Evolutionary conservation across 169 alveolate genomes (phyloP).

Genomic region (Plasmodium ovale): DNA sequence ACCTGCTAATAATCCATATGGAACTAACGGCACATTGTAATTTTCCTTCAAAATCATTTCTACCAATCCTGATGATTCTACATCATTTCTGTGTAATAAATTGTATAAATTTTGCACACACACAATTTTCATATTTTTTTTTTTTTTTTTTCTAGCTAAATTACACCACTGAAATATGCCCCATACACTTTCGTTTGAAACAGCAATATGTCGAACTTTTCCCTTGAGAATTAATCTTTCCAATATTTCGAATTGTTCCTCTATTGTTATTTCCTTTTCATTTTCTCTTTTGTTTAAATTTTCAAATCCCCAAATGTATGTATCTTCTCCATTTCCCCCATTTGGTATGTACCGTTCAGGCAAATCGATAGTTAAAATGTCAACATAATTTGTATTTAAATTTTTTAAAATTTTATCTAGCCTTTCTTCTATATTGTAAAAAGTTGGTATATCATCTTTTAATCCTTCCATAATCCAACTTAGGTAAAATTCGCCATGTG

Average conservation of each 20-base stretch:
- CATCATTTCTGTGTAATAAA: constrained; percentile 86
- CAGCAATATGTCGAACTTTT: constrained; percentile 85
- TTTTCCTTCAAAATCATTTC: constrained; percentile 82
- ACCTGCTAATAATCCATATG: constrained; percentile 90
- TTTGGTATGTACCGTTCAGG: constrained; percentile 88
- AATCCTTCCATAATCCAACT: constrained; percentile 74
- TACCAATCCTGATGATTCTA: constrained; percentile 86
- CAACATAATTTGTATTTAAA: constrained; percentile 84
- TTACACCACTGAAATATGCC: constrained; percentile 83
- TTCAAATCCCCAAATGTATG: constrained; percentile 88
- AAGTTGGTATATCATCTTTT: constrained; percentile 24
- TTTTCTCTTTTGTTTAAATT: constrained; percentile 11
- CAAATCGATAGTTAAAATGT: constrained; percentile 82
- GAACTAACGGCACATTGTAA: constrained; percentile 86
- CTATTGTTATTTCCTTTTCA: constrained; percentile 64
- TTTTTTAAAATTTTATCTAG: constrained; percentile 83
- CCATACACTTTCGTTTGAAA: constrained; percentile 88
- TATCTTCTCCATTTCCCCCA: constrained; percentile 87
- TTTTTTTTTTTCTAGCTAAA: constrained; percentile 77
- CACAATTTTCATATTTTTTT: constrained; percentile 75
- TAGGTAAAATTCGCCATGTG: constrained; percentile 70
- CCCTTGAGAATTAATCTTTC: constrained; percentile 84
- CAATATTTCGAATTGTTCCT: constrained; percentile 82
- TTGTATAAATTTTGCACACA: constrained; percentile 85
- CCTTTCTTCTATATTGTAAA: constrained; percentile 81